Conservation (phyloP, 495 filamentous ascomycete genomes). For the Trichoderma reesei region DNA sequence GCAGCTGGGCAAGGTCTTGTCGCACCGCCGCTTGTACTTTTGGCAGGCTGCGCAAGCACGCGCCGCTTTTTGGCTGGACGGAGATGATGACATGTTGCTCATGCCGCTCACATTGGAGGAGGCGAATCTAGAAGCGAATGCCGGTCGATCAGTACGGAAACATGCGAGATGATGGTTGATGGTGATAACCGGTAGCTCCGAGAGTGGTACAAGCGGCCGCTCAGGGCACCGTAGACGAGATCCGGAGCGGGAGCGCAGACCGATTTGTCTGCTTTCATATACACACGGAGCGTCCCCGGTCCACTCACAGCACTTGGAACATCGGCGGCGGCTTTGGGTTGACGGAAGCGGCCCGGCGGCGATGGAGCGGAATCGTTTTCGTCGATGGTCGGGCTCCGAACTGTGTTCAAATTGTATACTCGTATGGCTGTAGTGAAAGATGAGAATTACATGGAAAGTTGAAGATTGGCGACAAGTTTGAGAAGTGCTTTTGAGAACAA, state of each 20-base stretch:
- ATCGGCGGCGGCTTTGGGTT: background rate
- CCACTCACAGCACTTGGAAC: conserved; percentile 6
- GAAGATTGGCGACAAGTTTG: background rate
- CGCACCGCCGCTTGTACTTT: conserved; percentile 10
- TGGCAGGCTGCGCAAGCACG: conserved; percentile 3
- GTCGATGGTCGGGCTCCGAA: no score
- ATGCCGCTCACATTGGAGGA: background rate
- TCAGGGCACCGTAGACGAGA: background rate
- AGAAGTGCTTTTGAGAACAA: background rate
- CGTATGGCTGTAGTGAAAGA: background rate
- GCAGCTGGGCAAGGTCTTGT: conserved; percentile 36
- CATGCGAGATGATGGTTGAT: background rate
- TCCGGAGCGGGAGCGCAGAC: background rate
- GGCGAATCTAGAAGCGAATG: background rate
- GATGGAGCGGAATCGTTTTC: background rate
- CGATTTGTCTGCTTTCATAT: no score
- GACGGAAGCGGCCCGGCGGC: background rate
- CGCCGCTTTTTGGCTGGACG: background rate
- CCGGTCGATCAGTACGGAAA: background rate
- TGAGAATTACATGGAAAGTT: background rate
- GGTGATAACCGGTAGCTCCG: background rate
- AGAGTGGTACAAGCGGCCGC: background rate
- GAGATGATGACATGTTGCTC: background rate
- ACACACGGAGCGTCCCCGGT: background rate
- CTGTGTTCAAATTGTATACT: no score